Evolutionary conservation across 192 early-diverging fungal species (phyloP), one percentile per base, ranked within the genome.

Genomic region (Ramicandelaber brevisporus): DNA sequence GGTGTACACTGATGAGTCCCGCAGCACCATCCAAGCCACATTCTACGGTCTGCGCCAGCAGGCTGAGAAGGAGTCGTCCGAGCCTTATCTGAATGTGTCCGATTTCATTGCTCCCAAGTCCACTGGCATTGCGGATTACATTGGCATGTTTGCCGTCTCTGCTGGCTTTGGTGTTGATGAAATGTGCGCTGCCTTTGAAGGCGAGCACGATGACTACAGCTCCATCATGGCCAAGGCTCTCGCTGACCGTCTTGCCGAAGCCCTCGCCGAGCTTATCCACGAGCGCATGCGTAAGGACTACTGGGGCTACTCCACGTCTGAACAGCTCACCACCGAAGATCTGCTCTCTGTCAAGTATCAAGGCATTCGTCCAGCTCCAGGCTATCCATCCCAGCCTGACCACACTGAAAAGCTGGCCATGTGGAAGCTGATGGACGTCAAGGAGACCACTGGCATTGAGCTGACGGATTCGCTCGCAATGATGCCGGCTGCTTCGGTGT

Each of bases 161-260:
- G 65, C 70, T 20, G 81, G 83, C 5, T 88, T 93, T 48, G 87
- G 87, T 21, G 73, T 75, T 17, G 82, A 93, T 43, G 80, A 78
- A 35, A 52, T 79, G 29, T 70, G 67, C n/a, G 61, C 51, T n/a
- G 59, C 75, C 44, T 87, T 72, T 40, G 66, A 78, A 30, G 50
- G 48, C 1, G 68, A 71, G 27, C 71, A 74, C 33, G 87, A 93
- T 52, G 87, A 93, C 52, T 93, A 83, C 55, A 63, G 55, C 17
- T 64, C 70, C 28, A 93, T 93, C 43, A 87, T 93, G 87, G 68
- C 77, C 40, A 93, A 93, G 52, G 81, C 84, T 1, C 54, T 93
- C 17, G 87, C 87, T 4, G 87, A 93, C 48, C 78, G 87, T 38
- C 53, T 93, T 27, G 84, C 82, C 1, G 87, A 93, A 44, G 84